Evolutionary conservation across 768 basidiomycete genomes (phyloP), one percentile per base, ranked within the genome.

Genomic region (Tulasnella sp.): DNA sequence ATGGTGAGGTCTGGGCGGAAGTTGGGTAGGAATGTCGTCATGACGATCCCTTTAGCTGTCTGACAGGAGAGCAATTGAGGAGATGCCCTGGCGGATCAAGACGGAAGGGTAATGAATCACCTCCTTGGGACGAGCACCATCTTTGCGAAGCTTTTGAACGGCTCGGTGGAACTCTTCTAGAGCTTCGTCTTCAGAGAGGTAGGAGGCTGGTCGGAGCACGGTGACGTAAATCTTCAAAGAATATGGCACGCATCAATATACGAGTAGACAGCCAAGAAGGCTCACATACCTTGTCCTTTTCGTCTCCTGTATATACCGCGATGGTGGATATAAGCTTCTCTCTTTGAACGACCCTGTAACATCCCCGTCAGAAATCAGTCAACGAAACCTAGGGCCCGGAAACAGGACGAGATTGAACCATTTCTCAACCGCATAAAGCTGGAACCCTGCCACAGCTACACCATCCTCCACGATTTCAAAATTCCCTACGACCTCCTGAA

Each of bases 1-100:
- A 94, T 93, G 75, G 92, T 92, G 81, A 89, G 92, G 85, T 94
- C 93, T 1, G 93, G 93, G 75, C 91, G 91, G 81, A 95, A 95
- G 84, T 92, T 91, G 64, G 92, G 91, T 36, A 95, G 88, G 14
- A 93, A 94, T 36, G 93, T 95, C 75, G 89, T 88, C 88, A 94
- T 89, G 80, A 95, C 85, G 34, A 86, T 83, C 70, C 93, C 93
- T 73, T 89, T 83, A 17, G 87, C 85, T 12, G 89, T 93, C 87
- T 91, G 40, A 25, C 77, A 37, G 36, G 58, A 31, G n/a, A 8
- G n/a, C 12, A 9, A 71, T n/a, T 39, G 29, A 71, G 37, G 11
- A 39, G 14, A 64, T 34, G n/a, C 39, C 70, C 31, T 37, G 15
- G 58, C 74, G 64, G 19, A n/a, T n/a, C 54, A 75, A 11, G 40